Conservation (phyloP, 2,329 filamentous ascomycete genomes). For the Cladosporium halotolerans region DNA sequence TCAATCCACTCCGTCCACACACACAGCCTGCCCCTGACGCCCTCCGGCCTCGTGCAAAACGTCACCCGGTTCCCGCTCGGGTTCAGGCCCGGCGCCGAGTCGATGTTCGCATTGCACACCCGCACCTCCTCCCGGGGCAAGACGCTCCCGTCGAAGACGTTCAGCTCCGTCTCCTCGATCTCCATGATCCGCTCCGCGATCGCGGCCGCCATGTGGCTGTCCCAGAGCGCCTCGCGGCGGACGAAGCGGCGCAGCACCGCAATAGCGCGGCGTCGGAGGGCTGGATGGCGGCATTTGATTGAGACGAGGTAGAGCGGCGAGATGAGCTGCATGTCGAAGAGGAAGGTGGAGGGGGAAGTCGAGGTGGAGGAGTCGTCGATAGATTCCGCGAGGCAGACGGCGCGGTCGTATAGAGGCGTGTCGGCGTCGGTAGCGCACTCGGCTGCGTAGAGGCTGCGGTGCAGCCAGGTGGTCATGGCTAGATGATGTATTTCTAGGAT, state of each 20-base stretch:
- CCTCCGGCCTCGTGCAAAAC: constrained; percentile 15
- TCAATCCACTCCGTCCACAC: constrained; percentile 15
- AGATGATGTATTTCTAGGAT: constrained; percentile 18
- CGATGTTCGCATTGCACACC: constrained; percentile 15
- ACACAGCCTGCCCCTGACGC: constrained; percentile 12
- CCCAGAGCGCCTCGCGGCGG: constrained; percentile 20
- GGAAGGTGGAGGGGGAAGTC: constrained; percentile 15
- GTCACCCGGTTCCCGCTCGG: constrained; percentile 11
- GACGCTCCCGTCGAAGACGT: constrained; percentile 10
- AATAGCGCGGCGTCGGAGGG: constrained; percentile 20
- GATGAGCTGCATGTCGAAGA: constrained; percentile 24
- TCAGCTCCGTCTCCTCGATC: constrained; percentile 16
- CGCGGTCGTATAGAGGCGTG: constrained; percentile 11
- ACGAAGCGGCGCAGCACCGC: constrained; percentile 14
- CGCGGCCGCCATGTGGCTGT: constrained; percentile 14
- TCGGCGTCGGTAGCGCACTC: constrained; percentile 17
- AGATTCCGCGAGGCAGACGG: constrained; percentile 15
- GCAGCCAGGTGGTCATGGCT: constrained; percentile 17
- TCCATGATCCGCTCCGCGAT: constrained; percentile 15
- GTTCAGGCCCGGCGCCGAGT: constrained; percentile 7
- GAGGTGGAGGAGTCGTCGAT: constrained; percentile 9
- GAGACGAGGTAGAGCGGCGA: constrained; percentile 21
- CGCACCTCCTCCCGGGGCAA: constrained; percentile 14
- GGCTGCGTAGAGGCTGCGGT: constrained; percentile 11
- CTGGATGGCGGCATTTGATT: constrained; percentile 22